Evolutionary conservation across 1,284 basidiomycete genomes (phyloP), one percentile per base, ranked within the genome.

Genomic region (Cutaneotrichosporon cyanovorans): DNA sequence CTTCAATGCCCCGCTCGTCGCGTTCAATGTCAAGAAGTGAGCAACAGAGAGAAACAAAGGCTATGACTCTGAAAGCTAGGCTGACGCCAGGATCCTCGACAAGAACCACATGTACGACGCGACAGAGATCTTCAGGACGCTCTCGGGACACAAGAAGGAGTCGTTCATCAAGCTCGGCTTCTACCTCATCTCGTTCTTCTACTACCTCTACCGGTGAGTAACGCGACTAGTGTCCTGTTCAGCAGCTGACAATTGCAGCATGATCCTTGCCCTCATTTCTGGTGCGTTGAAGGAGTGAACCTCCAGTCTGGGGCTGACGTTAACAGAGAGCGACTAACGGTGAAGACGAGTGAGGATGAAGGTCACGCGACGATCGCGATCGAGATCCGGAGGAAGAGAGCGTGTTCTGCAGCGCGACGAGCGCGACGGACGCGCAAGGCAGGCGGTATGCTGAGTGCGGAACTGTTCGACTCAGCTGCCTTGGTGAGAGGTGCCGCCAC

Each of bases 91-190:
- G 74, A 89, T 97, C 66, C 80, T 87, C 65, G 84, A 84, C 71
- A 91, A 91, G 66, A 86, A 86, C 65, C 92, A 97, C 74, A 93
- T 96, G 87, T 93, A 96, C 68, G 93, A 99, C 71, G 93, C 93
- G 44, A 98, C 95, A 25, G 95, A 98, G 73, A 98, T 98, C 62
- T 98, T 99, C 80, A 80, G 95, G 58, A 93, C 93, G 11, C 74
- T 98, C 38, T 82, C 85, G 15, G 82, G 79, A 34, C 95, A 97
- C 74, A 99, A 99, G 77, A 96, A 92, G 70, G 92, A 95, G 75
- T 84, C 84, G 63, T 97, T 98, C 68, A 79, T 93, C 73, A 96
- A 95, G 76, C 84, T 96, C 51, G 91, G 87, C 18, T 92, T 93
- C 73, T 95, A 92, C 72, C 80, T 93, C 48, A 76, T 93, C 53